Percentiles rank a stretch among this genome's conserved stretches.
Evolutionary conservation across 768 basidiomycete species (phyloP).

Genomic region (Crepidotus variabilis): DNA sequence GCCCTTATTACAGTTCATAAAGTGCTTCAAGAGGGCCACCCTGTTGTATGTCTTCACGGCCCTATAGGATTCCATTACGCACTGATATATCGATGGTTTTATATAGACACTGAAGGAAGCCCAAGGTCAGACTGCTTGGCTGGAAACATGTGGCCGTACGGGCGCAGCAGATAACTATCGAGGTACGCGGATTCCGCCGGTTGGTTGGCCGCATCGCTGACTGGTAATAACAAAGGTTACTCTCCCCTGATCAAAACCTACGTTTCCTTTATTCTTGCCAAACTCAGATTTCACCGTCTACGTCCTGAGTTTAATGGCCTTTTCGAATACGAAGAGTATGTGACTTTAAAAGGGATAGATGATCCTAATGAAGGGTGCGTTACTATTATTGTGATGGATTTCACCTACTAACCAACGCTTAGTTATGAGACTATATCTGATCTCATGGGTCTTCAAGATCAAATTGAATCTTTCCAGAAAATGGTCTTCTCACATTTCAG

Average conservation of each 20-base stretch:
- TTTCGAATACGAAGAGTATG: slow-evolving; percentile 99
- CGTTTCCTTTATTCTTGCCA: slow-evolving; percentile 92
- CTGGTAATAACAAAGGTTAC: slow-evolving; percentile 57
- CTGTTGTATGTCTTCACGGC: slow-evolving; percentile 53
- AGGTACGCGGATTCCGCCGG: slow-evolving; percentile 42
- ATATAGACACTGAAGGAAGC: slow-evolving; percentile 95
- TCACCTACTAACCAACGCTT: background rate
- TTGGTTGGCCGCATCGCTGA: slow-evolving; percentile 1
- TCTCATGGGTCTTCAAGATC: slow-evolving; percentile 96
- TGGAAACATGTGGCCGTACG: slow-evolving; percentile 94
- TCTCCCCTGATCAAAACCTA: slow-evolving; percentile 92
- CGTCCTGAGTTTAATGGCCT: slow-evolving; percentile 98
- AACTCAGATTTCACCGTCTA: slow-evolving; percentile 92
- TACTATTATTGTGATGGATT: background rate
- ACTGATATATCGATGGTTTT: slow-evolving; percentile 5
- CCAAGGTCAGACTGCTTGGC: slow-evolving; percentile 95
- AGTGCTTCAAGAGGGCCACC: slow-evolving; percentile 96
- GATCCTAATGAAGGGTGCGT: slow-evolving; percentile 98
- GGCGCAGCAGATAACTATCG: slow-evolving; percentile 72
- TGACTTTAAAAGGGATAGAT: slow-evolving; percentile 94
- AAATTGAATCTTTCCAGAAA: slow-evolving; percentile 98
- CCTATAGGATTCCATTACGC: slow-evolving; percentile 1
- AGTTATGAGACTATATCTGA: slow-evolving; percentile 98
- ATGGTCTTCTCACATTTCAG: slow-evolving; percentile 95
- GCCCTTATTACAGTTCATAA: slow-evolving; percentile 97